These are phyloP conservation scores for Claviceps purpurea DNA, from an alignment of 2,329 filamentous ascomycete species.

Conservation along the genomic window DNA sequence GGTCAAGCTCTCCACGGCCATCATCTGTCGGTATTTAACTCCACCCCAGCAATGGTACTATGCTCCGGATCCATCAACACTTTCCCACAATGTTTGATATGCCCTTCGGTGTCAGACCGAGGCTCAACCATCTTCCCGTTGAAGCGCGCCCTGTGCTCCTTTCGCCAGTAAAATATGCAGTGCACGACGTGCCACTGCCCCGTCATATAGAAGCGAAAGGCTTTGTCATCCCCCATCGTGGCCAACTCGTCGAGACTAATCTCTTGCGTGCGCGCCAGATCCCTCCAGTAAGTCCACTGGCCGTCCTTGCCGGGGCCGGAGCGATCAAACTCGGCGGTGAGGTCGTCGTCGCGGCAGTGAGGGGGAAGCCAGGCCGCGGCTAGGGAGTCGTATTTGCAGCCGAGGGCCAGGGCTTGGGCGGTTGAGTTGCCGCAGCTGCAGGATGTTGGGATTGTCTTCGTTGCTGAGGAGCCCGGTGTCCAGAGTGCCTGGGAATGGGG, in stretches of 20 bases:
- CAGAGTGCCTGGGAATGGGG: neutral
- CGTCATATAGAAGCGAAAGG: conserved; percentile 9
- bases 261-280: conserved; percentile 9
- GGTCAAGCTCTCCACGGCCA: neutral
- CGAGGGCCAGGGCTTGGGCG: conserved; percentile 13
- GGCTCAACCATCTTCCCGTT: neutral
- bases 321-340: conserved; percentile 19
- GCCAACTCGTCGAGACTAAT: conserved; percentile 9
- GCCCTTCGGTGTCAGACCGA: neutral
- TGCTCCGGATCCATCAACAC: neutral
- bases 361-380: conserved; percentile 21
- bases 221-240: conserved; percentile 7
- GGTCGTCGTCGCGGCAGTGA: conserved; percentile 19
- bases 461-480: neutral
- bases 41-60: neutral
- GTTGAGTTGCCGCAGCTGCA: conserved; percentile 20
- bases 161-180: conserved; percentile 22
- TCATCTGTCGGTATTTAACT: neutral
- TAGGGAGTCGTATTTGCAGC: conserved; percentile 22
- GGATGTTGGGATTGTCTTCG: neutral
- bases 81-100: neutral
- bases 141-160: conserved; percentile 6
- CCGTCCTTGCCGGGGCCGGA: conserved; percentile 16
- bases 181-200: conserved; percentile 19
- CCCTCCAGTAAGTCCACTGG: conserved; percentile 19